Base-by-base conservation (phyloP, 2,329 filamentous ascomycete genomes). In the Allantophomopsis cytisporea region DNA sequence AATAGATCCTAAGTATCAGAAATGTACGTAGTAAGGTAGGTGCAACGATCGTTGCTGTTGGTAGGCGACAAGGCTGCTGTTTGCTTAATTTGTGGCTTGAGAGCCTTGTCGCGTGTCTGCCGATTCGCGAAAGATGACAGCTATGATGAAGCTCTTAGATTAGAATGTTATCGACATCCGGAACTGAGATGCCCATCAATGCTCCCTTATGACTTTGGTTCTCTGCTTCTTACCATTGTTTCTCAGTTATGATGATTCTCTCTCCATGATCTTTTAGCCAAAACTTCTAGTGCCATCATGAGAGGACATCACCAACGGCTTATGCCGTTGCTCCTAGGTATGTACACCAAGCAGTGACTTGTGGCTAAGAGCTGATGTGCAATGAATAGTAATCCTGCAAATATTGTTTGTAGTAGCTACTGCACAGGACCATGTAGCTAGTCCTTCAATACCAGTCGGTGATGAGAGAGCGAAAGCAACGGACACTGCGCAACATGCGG, bases 251-350 rank as follows among this genome's bases (percentile, higher is more conserved):
- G 11, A 28, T 28, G 23, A 28, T 28, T 28, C 11, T 8, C 3
- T 28, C 23, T 8, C 23, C 23, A 28, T 28, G 23, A 28, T 10
- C 10, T 28, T 10, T 28, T 3, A 28, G 3, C 23, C 23, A 28
- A 28, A 28, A 8, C 23, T 28, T 28, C 23, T 8, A 28, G 11
- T 28, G 11, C 11, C 23, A 28, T 12, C 23, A 28, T 28, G 23
- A 28, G 11, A 10, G 23, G 8, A 12, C 11, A 28, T 28, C 23
- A 10, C 23, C 23, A 28, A 44, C 50, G 49, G 47, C 46, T 55
- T 20, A 38, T 53, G 47, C 52, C 53, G 46, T 48, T 54, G 35
- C 47, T 57, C 31, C 44, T 56, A 38, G 42, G 55, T 58, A 53
- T 36, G 53, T 38, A 10, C 8, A 36, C 36, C 8, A 38, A 21